These are phyloP conservation scores for Talaromyces sp. DNA, from an alignment of 2,329 filamentous ascomycete species.

Conservation along the genomic window DNA sequence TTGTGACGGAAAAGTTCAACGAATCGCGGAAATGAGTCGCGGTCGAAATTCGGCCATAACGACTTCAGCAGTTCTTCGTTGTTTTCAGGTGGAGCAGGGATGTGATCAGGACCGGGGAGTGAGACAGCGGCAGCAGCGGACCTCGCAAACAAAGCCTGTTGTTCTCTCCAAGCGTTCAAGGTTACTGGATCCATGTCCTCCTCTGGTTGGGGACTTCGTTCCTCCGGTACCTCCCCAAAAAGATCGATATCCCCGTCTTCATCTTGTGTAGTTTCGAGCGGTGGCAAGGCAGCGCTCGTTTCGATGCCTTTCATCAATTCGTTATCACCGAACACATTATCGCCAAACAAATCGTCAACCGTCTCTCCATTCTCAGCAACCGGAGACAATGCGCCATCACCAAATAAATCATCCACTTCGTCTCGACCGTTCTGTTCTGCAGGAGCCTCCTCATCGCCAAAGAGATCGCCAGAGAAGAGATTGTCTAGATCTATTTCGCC, in stretches of 20 bases:
- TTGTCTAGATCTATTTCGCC: conserved; percentile 38
- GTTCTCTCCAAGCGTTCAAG: conserved; percentile 44
- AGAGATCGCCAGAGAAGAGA: conserved; percentile 23
- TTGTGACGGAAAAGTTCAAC: conserved; percentile 79
- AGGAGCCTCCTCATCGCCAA: conserved; percentile 24
- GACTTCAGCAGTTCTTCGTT: conserved; percentile 73
- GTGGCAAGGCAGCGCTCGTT: not conserved
- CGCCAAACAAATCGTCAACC: conserved; percentile 30
- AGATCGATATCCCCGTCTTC: conserved; percentile 28
- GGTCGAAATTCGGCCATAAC: conserved; percentile 76
- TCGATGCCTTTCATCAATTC: conserved; percentile 16
- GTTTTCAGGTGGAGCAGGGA: conserved; percentile 67
- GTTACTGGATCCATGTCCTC: conserved; percentile 43
- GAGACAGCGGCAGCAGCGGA: conserved; percentile 50
- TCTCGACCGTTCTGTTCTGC: conserved; percentile 31
- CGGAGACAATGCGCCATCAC: conserved; percentile 41
- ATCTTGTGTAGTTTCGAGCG: conserved; percentile 4
- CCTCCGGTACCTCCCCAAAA: conserved; percentile 25
- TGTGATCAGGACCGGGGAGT: conserved; percentile 37
- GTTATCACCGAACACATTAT: conserved; percentile 29
- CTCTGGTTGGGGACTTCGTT: conserved; percentile 26
- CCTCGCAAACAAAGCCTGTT: conserved; percentile 47
- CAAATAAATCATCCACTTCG: conserved; percentile 50
- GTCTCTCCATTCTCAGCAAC: conserved; percentile 30
- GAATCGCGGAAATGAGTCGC: conserved; percentile 71